Base-by-base conservation (phyloP, 805 yeast species). In the Yarrowia deformans region DNA sequence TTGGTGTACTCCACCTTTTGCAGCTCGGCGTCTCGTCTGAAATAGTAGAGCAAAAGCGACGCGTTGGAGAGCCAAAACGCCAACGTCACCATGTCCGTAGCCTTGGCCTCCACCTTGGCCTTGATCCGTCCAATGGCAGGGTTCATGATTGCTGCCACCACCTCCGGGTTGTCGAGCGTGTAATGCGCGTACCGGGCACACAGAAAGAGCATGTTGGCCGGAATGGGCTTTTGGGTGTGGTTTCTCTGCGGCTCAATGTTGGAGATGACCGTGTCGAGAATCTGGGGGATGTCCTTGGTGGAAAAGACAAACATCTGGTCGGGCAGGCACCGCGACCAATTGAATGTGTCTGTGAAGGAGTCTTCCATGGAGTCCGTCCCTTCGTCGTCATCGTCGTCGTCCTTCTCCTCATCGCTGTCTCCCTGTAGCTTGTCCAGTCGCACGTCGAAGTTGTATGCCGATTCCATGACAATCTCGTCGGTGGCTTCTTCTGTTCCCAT, bases 31-130 rank as follows among this genome's bases (percentile, higher is more conserved):
- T 90, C 95, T 71, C 90, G 87, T 52, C 86, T 81, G 42, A 94
- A 75, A 77, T 91, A 94, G 77, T 90, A 94, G 74, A 89, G 88
- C 64, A 94, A 79, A 72, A 90, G 88, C 70, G 90, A 90, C 55
- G 90, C 76, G 34, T 90, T 89, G 5, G 97, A 88, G 45, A 95
- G 84, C 98, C 98, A 95, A 77, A 92, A 94, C 64, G 97, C 89
- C 71, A 79, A 61, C 67, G 73, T 78, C n/a, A 81, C 79, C 70
- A 81, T 74, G 68, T 82, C 84, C 18, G 76, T 75, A 23, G 71
- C 72, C 58, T 77, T 77, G n/a, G 74, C 74, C 48, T 75, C 74
- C n/a, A 77, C 74, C 2, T 72, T 75, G 8, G 76, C 72, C 46
- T 74, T 71, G 56, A 81, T 78, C 9, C 82, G 77, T 8, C 77